phyloP scores from a whole-genome alignment of 2,329 filamentous ascomycete genomes.

The Neonectria neomacrospora region DNA sequence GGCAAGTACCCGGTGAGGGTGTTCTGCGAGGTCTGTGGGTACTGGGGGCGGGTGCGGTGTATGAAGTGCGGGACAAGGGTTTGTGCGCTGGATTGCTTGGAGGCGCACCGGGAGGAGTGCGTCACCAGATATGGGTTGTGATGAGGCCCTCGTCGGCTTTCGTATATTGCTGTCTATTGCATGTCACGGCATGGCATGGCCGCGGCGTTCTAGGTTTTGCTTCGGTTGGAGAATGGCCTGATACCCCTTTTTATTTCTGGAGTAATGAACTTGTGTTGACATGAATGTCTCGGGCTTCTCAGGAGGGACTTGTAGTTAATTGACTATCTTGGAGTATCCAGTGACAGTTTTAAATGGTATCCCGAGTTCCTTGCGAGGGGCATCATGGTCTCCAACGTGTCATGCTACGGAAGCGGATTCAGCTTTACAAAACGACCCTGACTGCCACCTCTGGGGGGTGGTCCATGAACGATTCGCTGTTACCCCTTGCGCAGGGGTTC shows the following conservation, averaged over 20 bases:
- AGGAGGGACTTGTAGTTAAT: not conserved
- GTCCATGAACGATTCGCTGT: not conserved
- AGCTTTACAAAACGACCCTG: not conserved
- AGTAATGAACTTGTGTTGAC: not conserved
- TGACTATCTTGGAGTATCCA: not conserved
- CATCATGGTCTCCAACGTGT: not conserved
- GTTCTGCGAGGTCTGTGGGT: constrained; percentile 85
- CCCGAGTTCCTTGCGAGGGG: not conserved
- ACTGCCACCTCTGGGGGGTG: not conserved
- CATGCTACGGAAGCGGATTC: not conserved
- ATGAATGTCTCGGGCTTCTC: not conserved
- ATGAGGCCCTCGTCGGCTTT: constrained; percentile 20
- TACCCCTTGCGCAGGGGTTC: not conserved
- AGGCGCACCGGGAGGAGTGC: constrained; percentile 77
- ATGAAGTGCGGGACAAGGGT: constrained; percentile 81
- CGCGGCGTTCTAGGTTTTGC: constrained; percentile 36
- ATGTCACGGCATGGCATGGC: constrained; percentile 21
- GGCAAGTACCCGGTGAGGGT: constrained; percentile 65
- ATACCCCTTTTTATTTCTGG: constrained; percentile 38
- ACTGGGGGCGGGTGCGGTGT: constrained; percentile 82
- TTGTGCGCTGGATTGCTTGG: constrained; percentile 81
- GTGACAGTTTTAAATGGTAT: not conserved
- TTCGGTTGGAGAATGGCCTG: constrained; percentile 35
- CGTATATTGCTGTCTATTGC: constrained; percentile 3
- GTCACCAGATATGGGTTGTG: constrained; percentile 70